A percentile compares a stretch with the other conserved stretches of the same genome.
These are phyloP conservation scores for Coprinopsis sp. DNA, from an alignment of 768 basidiomycete genomes.

Conservation along the genomic window DNA sequence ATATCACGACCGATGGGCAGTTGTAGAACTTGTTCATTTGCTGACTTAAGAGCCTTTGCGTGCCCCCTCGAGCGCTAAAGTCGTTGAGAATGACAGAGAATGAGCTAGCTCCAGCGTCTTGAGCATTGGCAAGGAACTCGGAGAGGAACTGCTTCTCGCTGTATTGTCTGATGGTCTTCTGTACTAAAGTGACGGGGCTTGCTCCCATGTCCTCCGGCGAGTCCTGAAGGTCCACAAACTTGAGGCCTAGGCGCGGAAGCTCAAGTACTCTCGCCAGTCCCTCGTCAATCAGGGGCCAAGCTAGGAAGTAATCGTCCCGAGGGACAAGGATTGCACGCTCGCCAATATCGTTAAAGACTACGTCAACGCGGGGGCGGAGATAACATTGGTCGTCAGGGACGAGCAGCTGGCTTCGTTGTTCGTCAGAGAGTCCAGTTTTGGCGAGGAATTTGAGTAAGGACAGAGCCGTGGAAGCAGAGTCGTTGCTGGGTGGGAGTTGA, in stretches of 20 bases:
- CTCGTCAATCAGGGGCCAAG: slow-evolving; percentile 28
- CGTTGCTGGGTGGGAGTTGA: slow-evolving; percentile 6
- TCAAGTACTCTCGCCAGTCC: slow-evolving; percentile 25
- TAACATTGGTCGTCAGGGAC: slow-evolving; percentile 28
- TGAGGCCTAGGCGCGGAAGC: slow-evolving; percentile 31
- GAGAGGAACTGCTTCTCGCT: slow-evolving; percentile 37
- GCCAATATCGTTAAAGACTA: slow-evolving; percentile 42
- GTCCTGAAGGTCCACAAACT: slow-evolving; percentile 23
- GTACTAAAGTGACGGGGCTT: slow-evolving; percentile 37
- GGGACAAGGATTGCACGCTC: slow-evolving; percentile 22
- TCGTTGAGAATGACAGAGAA: slow-evolving; percentile 40
- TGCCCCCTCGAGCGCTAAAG: neutral
- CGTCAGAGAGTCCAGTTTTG: slow-evolving; percentile 14
- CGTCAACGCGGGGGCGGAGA: slow-evolving; percentile 23
- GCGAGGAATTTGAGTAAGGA: slow-evolving; percentile 27
- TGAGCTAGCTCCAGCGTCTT: slow-evolving; percentile 42
- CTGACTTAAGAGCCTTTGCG: slow-evolving; percentile 25
- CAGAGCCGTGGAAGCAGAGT: slow-evolving; percentile 20
- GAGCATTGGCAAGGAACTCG: slow-evolving; percentile 53
- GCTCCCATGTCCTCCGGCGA: slow-evolving; percentile 40
- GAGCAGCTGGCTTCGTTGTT: slow-evolving; percentile 23
- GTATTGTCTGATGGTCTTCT: slow-evolving; percentile 39
- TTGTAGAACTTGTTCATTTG: slow-evolving; percentile 31
- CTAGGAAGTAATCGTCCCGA: slow-evolving; percentile 17
- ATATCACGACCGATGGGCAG: slow-evolving; percentile 37